phyloP scores from a whole-genome alignment of 495 filamentous ascomycete genomes.

The Hyaloscypha hepaticicola region DNA sequence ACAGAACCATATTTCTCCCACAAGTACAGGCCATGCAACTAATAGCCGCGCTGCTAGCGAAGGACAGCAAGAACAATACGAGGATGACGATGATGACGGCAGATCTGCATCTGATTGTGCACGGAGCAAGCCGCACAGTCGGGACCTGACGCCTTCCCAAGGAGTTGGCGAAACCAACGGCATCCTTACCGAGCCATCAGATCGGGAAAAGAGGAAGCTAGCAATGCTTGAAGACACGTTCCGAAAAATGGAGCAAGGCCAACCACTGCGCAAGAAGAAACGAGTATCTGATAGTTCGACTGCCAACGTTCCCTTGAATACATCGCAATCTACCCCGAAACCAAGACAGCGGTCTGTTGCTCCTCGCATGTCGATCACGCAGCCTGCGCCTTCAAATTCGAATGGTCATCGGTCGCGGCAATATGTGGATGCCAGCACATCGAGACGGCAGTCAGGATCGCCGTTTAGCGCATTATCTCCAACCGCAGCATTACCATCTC shows the following conservation, averaged over 20 bases:
- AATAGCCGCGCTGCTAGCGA: conserved; percentile 82
- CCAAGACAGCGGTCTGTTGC: conserved; percentile 34
- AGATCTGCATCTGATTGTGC: conserved; percentile 73
- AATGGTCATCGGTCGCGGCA: conserved; percentile 40
- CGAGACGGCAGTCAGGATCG: conserved; percentile 47
- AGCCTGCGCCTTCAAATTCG: conserved; percentile 13
- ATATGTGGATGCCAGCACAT: conserved; percentile 50
- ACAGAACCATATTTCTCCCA: conserved; percentile 57
- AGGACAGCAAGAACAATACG: conserved; percentile 53
- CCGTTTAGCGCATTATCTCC: conserved; percentile 44
- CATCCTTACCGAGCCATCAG: conserved; percentile 67
- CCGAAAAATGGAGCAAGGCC: conserved; percentile 61
- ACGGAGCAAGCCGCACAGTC: conserved; percentile 73
- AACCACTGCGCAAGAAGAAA: conserved; percentile 56
- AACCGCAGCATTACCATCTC: conserved; percentile 25
- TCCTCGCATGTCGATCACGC: conserved; percentile 30
- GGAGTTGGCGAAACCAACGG: conserved; percentile 50
- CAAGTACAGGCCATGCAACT: conserved; percentile 65
- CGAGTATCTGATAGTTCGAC: conserved; percentile 56
- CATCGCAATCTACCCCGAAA: conserved; percentile 35
- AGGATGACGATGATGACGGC: conserved; percentile 52
- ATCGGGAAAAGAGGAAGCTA: conserved; percentile 84
- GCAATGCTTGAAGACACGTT: conserved; percentile 78
- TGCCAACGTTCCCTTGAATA: conserved; percentile 35
- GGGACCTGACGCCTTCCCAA: conserved; percentile 69